These are phyloP conservation scores for Lactifluus subvellereus DNA, from an alignment of 768 basidiomycete species.

Conservation along the genomic window DNA sequence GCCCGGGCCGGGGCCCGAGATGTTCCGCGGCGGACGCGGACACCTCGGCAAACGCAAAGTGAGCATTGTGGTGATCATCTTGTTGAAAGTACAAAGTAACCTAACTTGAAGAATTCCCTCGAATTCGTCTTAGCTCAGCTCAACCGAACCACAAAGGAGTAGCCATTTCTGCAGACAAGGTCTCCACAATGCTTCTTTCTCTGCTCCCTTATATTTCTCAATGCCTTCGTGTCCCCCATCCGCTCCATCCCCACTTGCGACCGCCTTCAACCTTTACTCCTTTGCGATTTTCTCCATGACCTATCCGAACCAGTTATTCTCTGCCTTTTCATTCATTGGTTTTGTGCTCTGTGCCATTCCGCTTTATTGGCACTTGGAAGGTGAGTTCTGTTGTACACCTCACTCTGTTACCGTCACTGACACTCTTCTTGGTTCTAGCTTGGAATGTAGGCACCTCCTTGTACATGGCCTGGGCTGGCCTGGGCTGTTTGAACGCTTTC, in stretches of 20 bases:
- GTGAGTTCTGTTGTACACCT: slow-evolving; percentile 13
- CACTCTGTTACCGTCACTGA: neutral
- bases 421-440: slow-evolving; percentile 30
- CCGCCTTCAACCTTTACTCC: neutral
- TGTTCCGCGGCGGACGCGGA: too few relatives aligned
- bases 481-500: slow-evolving; percentile 52
- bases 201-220: slow-evolving; percentile 1
- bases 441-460: slow-evolving; percentile 68
- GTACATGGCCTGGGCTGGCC: slow-evolving; percentile 61
- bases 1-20: too few relatives aligned
- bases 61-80: too few relatives aligned
- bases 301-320: slow-evolving; percentile 26
- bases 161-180: slow-evolving; percentile 6
- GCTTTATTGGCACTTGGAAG: slow-evolving; percentile 51
- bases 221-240: neutral
- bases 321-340: slow-evolving; percentile 39
- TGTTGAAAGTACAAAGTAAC: neutral
- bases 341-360: slow-evolving; percentile 47
- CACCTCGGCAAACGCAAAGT: too few relatives aligned
- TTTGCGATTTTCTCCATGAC: neutral
- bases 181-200: neutral
- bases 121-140: neutral
- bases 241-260: neutral
- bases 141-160: neutral
- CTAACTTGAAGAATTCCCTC: too few relatives aligned